phyloP scores from a whole-genome alignment of 176 grass and related monocot genomes.

The Zoysia pacifica region DNA sequence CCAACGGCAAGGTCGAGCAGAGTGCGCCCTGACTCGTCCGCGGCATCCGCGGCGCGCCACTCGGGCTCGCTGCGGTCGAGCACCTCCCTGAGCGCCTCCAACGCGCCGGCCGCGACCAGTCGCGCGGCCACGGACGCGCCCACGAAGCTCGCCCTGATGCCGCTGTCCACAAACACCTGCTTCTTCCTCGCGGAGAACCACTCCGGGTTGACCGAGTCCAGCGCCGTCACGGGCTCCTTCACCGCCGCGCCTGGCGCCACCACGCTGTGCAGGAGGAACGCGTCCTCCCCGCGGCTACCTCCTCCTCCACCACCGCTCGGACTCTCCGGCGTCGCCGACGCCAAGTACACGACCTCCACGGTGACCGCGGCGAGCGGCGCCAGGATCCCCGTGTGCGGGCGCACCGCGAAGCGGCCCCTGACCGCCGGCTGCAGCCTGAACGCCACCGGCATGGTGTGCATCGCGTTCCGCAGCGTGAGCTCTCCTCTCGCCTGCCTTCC shows the following conservation, averaged over 20 bases:
- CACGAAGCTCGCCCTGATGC: conserved; percentile 59
- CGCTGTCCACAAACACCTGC: conserved; percentile 74
- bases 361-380: conserved; percentile 59
- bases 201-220: conserved; percentile 60
- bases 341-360: conserved; percentile 58
- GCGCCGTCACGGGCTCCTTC: conserved; percentile 40
- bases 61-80: conserved; percentile 63
- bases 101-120: conserved; percentile 40
- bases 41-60: conserved; percentile 59
- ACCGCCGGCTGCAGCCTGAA: conserved; percentile 62
- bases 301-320: background rate
- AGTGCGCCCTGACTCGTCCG: conserved; percentile 48
- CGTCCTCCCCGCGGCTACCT: conserved; percentile 43
- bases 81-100: conserved; percentile 64
- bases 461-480: conserved; percentile 65
- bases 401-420: conserved; percentile 47
- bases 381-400: conserved; percentile 65
- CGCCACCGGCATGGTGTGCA: conserved; percentile 90
- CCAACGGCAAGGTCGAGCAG: conserved; percentile 63
- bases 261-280: conserved; percentile 79
- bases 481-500: conserved; percentile 50
- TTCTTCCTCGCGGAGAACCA: conserved; percentile 79
- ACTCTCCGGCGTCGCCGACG: conserved; percentile 5
- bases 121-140: conserved; percentile 55
- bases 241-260: conserved; percentile 55